These are phyloP conservation scores for Yarrowia galli DNA, from an alignment of 1,139 yeast genomes.

Conservation along the genomic window DNA sequence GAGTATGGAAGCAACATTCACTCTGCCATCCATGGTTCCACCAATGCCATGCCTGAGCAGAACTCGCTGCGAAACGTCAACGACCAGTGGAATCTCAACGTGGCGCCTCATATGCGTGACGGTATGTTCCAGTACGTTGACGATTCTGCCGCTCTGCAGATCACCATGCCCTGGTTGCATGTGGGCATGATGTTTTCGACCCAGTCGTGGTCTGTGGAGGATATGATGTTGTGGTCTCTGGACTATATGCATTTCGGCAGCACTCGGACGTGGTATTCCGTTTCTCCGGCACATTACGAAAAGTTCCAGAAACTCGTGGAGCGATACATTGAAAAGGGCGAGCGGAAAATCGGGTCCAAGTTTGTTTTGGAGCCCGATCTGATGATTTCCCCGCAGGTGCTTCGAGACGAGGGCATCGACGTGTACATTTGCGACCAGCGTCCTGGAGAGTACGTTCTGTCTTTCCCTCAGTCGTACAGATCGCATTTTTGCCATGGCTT, in stretches of 20 bases:
- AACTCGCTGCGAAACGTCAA: constrained; percentile 12
- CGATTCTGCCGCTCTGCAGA: constrained; percentile 53
- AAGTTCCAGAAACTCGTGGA: constrained; percentile 53
- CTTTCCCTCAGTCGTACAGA: constrained; percentile 81
- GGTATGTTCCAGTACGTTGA: constrained; percentile 56
- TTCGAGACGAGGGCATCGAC: constrained; percentile 60
- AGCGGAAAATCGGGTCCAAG: constrained; percentile 79
- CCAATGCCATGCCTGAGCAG: constrained; percentile 52
- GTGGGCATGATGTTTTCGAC: constrained; percentile 72
- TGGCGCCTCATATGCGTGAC: constrained; percentile 62
- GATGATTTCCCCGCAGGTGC: constrained; percentile 67
- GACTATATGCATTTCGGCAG: constrained; percentile 75
- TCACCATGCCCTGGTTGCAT: constrained; percentile 56
- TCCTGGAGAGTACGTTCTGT: constrained; percentile 79
- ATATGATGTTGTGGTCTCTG: constrained; percentile 67
- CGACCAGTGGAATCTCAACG: constrained; percentile 74
- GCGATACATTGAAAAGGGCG: constrained; percentile 64
- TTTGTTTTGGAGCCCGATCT: constrained; percentile 81
- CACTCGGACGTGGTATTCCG: constrained; percentile 72
- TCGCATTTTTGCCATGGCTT: constrained; percentile 84
- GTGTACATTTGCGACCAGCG: constrained; percentile 76
- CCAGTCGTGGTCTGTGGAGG: constrained; percentile 75
- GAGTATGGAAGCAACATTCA: constrained; percentile 58
- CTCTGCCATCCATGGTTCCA: constrained; percentile 58
- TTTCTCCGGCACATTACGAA: constrained; percentile 70